phyloP scores from a whole-genome alignment of 2,329 filamentous ascomycete species.

The Seiridium cupressi region DNA sequence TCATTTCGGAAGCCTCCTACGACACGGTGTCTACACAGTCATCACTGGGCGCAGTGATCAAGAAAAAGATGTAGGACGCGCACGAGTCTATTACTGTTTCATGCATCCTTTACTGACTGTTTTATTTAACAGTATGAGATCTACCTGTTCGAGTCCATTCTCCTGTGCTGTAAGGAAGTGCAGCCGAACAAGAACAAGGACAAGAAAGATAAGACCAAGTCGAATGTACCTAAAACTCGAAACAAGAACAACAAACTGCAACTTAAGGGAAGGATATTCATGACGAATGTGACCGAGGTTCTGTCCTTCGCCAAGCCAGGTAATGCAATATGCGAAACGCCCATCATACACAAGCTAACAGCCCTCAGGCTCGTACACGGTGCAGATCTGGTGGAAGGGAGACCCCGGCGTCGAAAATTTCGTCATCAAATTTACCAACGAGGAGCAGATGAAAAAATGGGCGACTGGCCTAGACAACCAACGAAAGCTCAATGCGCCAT shows the following conservation, averaged over 20 bases:
- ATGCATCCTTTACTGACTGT: constrained; percentile 8
- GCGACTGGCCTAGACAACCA: constrained; percentile 75
- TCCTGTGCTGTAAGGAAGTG: constrained; percentile 95
- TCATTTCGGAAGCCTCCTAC: constrained; percentile 83
- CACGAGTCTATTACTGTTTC: constrained; percentile 28
- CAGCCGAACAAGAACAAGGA: constrained; percentile 81
- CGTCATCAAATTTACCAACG: constrained; percentile 87
- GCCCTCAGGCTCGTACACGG: constrained; percentile 78
- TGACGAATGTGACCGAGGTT: constrained; percentile 98
- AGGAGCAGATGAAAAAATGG: constrained; percentile 94
- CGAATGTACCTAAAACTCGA: constrained; percentile 53
- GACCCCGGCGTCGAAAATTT: constrained; percentile 96
- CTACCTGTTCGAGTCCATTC: constrained; percentile 92
- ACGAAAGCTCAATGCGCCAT: constrained; percentile 58
- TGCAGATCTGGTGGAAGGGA: constrained; percentile 98
- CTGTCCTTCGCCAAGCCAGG: constrained; percentile 83
- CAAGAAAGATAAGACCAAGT: constrained; percentile 65
- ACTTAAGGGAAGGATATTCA: constrained; percentile 95
- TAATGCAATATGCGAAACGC: constrained; percentile 39
- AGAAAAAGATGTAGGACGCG: constrained; percentile 72
- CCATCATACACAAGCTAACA: constrained; percentile 23
- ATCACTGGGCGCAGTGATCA: constrained; percentile 86
- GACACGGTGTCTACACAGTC: constrained; percentile 89
- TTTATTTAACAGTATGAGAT: constrained; percentile 75
- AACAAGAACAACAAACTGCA: constrained; percentile 80